phyloP scores from a whole-genome alignment of 768 basidiomycete genomes.

The Auriscalpium orientale region DNA sequence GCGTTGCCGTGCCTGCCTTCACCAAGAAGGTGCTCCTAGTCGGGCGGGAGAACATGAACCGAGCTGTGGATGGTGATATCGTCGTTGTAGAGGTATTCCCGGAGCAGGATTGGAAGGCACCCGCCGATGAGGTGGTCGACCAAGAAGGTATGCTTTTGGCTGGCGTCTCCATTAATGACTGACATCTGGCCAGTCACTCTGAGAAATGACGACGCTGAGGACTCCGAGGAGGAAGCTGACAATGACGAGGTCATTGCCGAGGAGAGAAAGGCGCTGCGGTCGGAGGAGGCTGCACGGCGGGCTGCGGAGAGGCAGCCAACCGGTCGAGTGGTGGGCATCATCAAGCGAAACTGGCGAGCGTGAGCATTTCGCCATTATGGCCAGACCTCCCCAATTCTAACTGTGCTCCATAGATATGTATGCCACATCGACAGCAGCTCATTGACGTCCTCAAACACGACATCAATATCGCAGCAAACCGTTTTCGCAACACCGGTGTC shows the following conservation, averaged over 20 bases:
- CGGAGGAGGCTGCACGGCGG: conserved; percentile 20
- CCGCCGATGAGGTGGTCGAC: conserved; percentile 88
- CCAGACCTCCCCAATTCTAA: conserved; percentile 1
- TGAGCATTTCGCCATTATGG: conserved; percentile 34
- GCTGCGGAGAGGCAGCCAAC: conserved; percentile 76
- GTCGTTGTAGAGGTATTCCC: conserved; percentile 87
- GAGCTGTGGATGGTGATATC: conserved; percentile 88
- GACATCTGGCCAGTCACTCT: conserved; percentile 48
- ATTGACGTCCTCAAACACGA: conserved; percentile 66
- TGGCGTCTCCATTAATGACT: background rate
- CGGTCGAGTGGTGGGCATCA: conserved; percentile 82
- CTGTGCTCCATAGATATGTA: conserved; percentile 55
- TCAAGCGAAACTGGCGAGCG: conserved; percentile 95
- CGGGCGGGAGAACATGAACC: conserved; percentile 91
- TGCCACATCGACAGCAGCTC: conserved; percentile 93
- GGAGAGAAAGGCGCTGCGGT: conserved; percentile 22
- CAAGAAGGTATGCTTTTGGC: conserved; percentile 58
- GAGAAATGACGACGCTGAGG: conserved; percentile 82
- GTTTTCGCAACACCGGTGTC: conserved; percentile 94
- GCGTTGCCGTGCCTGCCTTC: conserved; percentile 66
- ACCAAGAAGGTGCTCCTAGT: conserved; percentile 75
- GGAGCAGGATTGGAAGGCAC: conserved; percentile 86
- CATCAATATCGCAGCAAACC: conserved; percentile 80
- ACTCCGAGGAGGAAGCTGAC: conserved; percentile 54
- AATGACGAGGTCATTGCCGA: conserved; percentile 25